phyloP scores from a whole-genome alignment of 768 basidiomycete species.

The Pholiota molesta region DNA sequence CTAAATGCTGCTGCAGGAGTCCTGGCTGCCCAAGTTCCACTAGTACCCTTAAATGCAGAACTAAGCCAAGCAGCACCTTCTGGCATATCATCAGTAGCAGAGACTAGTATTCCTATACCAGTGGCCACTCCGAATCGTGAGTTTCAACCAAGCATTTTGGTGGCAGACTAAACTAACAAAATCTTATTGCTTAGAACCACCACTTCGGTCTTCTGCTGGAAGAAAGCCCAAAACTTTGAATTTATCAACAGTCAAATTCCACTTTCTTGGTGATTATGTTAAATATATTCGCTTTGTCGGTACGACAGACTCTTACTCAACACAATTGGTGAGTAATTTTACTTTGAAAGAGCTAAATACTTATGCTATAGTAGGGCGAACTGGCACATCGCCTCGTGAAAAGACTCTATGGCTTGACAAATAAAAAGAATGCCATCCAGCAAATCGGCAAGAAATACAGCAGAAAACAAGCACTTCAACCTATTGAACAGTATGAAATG shows the following conservation, averaged over 20 bases:
- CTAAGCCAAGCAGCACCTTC: no score
- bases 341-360: background rate
- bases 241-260: conserved; percentile 39
- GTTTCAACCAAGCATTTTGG: no score
- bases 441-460: conserved; percentile 31
- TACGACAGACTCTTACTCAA: conserved; percentile 42
- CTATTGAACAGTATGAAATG: conserved; percentile 2
- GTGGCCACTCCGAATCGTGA: no score
- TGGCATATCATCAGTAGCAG: no score
- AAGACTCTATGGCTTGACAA: conserved; percentile 36
- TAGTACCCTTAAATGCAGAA: no score
- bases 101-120: no score
- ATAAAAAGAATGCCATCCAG: conserved; percentile 32
- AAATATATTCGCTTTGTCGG: conserved; percentile 32
- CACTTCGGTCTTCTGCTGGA: background rate
- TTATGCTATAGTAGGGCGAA: conserved; percentile 37
- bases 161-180: background rate
- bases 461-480: background rate
- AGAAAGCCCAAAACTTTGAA: conserved; percentile 27
- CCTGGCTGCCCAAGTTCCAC: background rate
- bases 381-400: conserved; percentile 44
- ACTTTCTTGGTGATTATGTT: conserved; percentile 40
- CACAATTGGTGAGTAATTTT: conserved; percentile 36
- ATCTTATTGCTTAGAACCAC: background rate
- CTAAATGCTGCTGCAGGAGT: background rate